Evolutionary conservation across 257 asterid species (phyloP).

Genomic region (Przewalskia tangutica): DNA sequence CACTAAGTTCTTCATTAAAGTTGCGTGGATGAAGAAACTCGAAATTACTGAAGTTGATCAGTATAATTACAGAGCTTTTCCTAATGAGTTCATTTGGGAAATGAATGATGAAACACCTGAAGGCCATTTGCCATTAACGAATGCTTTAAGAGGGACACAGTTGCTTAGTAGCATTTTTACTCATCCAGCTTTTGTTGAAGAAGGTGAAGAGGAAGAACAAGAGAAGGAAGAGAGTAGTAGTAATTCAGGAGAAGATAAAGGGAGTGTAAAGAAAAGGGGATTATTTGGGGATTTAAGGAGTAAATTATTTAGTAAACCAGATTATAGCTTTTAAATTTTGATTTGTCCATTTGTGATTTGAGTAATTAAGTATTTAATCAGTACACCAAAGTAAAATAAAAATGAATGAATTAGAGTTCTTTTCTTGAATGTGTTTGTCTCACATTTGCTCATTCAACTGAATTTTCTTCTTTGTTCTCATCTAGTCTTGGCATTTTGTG

Average conservation of each 20-base stretch:
- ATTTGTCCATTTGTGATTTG: neutral
- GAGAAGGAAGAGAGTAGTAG: neutral
- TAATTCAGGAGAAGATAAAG: neutral
- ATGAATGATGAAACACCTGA: conserved; percentile 45
- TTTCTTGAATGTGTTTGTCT: neutral
- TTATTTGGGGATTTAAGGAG: conserved; percentile 1
- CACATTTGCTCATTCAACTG: no score
- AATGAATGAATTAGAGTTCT: neutral
- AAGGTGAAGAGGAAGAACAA: conserved; percentile 8
- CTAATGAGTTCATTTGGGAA: conserved; percentile 70
- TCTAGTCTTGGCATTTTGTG: no score
- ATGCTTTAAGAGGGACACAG: conserved; percentile 80
- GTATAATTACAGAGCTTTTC: conserved; percentile 74
- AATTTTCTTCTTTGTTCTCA: no score
- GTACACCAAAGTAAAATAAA: neutral
- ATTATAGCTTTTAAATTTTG: conserved; percentile 5
- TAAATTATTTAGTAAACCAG: conserved; percentile 6
- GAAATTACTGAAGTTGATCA: conserved; percentile 58
- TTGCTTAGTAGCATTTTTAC: conserved; percentile 39
- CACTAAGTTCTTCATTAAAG: conserved; percentile 50
- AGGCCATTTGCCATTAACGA: conserved; percentile 85
- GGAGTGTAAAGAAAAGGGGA: neutral
- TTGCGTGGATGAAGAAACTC: conserved; percentile 86
- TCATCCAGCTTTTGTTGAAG: conserved; percentile 61
- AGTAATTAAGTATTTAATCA: no score